A percentile compares a stretch with the other conserved stretches of the same genome.
phyloP scores from a whole-genome alignment of 2,329 filamentous ascomycete genomes.

The Huntiella bhutanensis region DNA sequence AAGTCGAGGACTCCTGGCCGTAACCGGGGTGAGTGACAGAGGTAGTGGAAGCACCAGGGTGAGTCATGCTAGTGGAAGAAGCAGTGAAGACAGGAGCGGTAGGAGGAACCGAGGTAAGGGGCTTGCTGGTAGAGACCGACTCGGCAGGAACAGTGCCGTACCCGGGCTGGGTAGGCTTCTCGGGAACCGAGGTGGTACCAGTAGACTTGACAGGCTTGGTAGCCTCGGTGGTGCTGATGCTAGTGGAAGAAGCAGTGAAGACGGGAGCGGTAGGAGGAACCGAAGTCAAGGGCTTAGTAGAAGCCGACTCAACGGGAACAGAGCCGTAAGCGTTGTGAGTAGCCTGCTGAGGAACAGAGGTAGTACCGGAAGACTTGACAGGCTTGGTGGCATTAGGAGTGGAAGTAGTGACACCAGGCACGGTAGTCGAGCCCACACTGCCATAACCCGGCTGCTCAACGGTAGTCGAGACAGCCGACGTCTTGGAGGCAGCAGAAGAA shows the following conservation, averaged over 20 bases:
- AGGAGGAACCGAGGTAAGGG: not conserved
- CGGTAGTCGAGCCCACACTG: not conserved
- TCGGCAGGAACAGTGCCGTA: no score
- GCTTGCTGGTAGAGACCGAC: not conserved
- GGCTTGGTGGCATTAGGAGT: not conserved
- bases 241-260: not conserved
- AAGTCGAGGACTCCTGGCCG: no score
- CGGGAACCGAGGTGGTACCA: not conserved
- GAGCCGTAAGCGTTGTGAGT: no score
- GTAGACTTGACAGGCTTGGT: not conserved
- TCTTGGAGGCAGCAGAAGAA: no score
- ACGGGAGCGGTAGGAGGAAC: no score
- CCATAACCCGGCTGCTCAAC: not conserved
- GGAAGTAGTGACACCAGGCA: not conserved
- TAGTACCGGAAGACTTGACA: not conserved
- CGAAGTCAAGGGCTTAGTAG: no score
- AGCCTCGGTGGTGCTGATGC: not conserved
- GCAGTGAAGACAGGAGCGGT: not conserved
- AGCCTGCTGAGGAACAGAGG: not conserved
- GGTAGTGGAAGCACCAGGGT: not conserved
- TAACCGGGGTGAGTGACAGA: not conserved
- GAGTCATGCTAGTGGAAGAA: not conserved
- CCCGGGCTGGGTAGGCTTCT: no score
- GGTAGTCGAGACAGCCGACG: no score
- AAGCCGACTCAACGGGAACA: no score